Evolutionary conservation across 768 basidiomycete genomes (phyloP).

Genomic region (Suillus spraguei): DNA sequence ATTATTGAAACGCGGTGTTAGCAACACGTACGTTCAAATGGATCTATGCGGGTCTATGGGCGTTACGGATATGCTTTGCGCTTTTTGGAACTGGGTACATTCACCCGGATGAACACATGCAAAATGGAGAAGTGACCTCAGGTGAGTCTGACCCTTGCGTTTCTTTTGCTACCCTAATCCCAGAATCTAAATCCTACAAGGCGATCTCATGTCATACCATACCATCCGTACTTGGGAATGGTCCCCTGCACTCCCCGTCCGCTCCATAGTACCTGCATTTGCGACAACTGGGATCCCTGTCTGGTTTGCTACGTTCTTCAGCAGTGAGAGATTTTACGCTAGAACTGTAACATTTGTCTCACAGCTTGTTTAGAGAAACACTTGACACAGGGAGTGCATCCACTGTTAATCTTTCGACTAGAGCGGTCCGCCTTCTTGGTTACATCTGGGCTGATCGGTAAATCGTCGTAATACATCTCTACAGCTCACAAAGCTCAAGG

Average conservation of each 20-base stretch:
- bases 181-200: conserved; percentile 18
- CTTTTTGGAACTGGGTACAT: conserved; percentile 40
- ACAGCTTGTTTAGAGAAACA: conserved; percentile 18
- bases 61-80: conserved; percentile 33
- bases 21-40: conserved; percentile 19
- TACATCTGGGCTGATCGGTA: conserved; percentile 38
- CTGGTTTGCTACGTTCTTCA: conserved; percentile 16
- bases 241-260: conserved; percentile 34
- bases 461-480: not conserved
- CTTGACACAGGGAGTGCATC: conserved; percentile 10
- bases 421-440: conserved; percentile 35
- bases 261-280: conserved; percentile 36
- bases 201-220: conserved; percentile 30
- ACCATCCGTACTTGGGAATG: conserved; percentile 41
- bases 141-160: conserved; percentile 25
- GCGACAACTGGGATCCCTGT: conserved; percentile 38
- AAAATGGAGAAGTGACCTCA: conserved; percentile 41
- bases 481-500: conserved; percentile 9
- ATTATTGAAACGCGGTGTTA: conserved; percentile 15
- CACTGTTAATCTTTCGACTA: conserved; percentile 27
- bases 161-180: conserved; percentile 13
- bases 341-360: conserved; percentile 6
- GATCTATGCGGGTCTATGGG: conserved; percentile 28
- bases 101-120: conserved; percentile 45
- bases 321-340: conserved; percentile 24